Percentiles rank a stretch among this genome's conserved stretches.
Evolutionary conservation across 176 grass and related monocot species (phyloP).

Genomic region (Leersia perrieri): DNA sequence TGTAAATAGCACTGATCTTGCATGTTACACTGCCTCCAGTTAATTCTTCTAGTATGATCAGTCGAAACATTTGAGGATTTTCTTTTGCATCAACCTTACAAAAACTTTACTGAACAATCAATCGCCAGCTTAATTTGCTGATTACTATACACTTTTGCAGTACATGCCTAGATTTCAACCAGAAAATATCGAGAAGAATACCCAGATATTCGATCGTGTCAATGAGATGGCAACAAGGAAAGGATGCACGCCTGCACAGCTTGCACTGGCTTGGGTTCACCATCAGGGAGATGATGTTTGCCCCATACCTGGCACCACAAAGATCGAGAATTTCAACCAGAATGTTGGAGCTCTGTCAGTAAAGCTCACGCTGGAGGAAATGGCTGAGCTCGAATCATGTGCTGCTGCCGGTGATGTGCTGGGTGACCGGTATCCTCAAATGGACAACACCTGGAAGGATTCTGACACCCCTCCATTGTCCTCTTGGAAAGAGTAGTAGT

Average conservation of each 20-base stretch:
- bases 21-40: too few relatives aligned
- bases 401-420: slow-evolving; percentile 5
- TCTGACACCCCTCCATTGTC: slow-evolving; percentile 35
- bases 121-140: background rate
- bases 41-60: too few relatives aligned
- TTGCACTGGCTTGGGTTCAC: background rate
- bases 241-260: background rate
- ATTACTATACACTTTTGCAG: background rate
- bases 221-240: slow-evolving; percentile 23
- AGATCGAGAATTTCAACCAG: slow-evolving; percentile 47
- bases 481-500: slow-evolving; percentile 34
- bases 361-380: slow-evolving; percentile 35
- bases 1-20: too few relatives aligned
- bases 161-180: slow-evolving; percentile 13
- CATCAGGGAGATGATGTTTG: slow-evolving; percentile 31
- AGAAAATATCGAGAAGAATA: slow-evolving; percentile 44
- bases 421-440: slow-evolving; percentile 12
- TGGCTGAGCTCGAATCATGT: slow-evolving; percentile 43
- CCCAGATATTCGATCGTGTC: slow-evolving; percentile 30
- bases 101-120: background rate
- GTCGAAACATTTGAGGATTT: too few relatives aligned
- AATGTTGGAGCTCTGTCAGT: slow-evolving; percentile 40
- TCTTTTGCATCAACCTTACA: too few relatives aligned
- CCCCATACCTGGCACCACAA: slow-evolving; percentile 54
- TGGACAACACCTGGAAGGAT: slow-evolving; percentile 34